A percentile compares a stretch with the other conserved stretches of the same genome.
phyloP scores from a whole-genome alignment of 768 basidiomycete species.

The Serpula lacrymans region DNA sequence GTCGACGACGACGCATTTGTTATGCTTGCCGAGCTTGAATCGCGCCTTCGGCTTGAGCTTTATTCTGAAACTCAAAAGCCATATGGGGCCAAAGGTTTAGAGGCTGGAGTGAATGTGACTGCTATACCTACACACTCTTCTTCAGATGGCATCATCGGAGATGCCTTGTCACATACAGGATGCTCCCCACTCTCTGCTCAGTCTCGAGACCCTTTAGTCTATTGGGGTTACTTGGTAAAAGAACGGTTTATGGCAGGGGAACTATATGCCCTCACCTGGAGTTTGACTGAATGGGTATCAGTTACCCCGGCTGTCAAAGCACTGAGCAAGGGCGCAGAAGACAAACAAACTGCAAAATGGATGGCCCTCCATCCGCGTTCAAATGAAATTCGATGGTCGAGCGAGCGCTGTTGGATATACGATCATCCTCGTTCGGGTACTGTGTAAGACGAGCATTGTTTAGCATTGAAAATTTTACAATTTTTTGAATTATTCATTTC shows the following conservation, averaged over 20 bases:
- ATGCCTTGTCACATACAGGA: too few species aligned
- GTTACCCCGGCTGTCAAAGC: conserved; percentile 65
- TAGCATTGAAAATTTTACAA: too few species aligned
- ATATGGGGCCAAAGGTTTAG: conserved; percentile 11
- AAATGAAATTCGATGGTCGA: conserved; percentile 78
- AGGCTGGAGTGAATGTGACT: neutral
- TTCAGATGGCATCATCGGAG: too few species aligned
- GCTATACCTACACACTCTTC: neutral
- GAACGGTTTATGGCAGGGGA: conserved; percentile 96
- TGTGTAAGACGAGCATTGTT: conserved; percentile 57
- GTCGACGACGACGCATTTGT: conserved; percentile 95
- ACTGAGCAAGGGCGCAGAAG: conserved; percentile 79
- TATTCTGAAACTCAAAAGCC: conserved; percentile 38
- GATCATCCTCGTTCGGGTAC: conserved; percentile 94
- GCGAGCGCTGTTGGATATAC: conserved; percentile 96
- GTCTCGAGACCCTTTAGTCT: conserved; percentile 67
- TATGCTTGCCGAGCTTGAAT: conserved; percentile 91
- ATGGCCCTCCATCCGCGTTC: conserved; percentile 82
- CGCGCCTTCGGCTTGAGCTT: conserved; percentile 78
- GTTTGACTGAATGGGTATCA: conserved; percentile 84
- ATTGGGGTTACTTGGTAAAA: conserved; percentile 90
- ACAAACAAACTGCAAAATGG: conserved; percentile 93
- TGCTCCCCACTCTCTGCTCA: too few species aligned
- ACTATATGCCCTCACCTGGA: conserved; percentile 86
- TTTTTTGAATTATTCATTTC: conserved; percentile 6